These are phyloP conservation scores for Blakeslea trispora DNA, from an alignment of 371 early-diverging fungal species.

Conservation along the genomic window DNA sequence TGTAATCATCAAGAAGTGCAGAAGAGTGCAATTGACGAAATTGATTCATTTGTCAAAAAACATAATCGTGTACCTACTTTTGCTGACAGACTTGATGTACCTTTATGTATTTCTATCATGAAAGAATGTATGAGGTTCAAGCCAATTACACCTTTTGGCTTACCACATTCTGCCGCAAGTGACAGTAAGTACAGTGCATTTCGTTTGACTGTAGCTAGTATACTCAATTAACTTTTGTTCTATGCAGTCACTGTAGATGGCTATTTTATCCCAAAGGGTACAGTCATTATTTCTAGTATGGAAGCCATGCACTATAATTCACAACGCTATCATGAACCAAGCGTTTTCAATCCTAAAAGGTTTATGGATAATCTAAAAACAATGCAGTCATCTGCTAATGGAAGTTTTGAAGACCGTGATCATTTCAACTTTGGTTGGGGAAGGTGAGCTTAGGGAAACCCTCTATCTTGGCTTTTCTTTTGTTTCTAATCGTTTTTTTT, in stretches of 20 bases:
- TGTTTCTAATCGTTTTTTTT: not conserved
- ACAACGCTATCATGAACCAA: constrained; percentile 15
- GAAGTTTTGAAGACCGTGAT: constrained; percentile 6
- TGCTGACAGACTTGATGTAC: constrained; percentile 8
- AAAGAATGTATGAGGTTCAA: constrained; percentile 21
- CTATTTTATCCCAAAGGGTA: constrained; percentile 27
- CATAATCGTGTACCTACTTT: constrained; percentile 10
- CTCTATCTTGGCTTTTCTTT: not conserved
- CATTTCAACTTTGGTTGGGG: constrained; percentile 17
- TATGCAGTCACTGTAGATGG: constrained; percentile 12
- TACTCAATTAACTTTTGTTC: too few species aligned
- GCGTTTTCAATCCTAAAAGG: constrained; percentile 38
- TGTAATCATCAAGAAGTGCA: constrained; percentile 20
- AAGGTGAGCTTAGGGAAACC: not conserved
- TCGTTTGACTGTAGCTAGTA: too few species aligned
- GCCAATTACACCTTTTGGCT: constrained; percentile 11
- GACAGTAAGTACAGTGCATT: constrained; percentile 15
- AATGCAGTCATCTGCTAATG: constrained; percentile 4
- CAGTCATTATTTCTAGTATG: constrained; percentile 22
- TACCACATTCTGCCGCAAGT: constrained; percentile 10
- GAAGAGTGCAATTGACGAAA: constrained; percentile 8
- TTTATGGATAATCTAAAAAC: constrained; percentile 23
- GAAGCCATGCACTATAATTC: constrained; percentile 24
- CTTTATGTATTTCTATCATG: constrained; percentile 11
- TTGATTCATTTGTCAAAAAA: constrained; percentile 16